Percentiles rank a stretch among this genome's conserved stretches.
These are phyloP conservation scores for Grosmannia clavigera DNA, from an alignment of 2,329 filamentous ascomycete species.

Conservation along the genomic window DNA sequence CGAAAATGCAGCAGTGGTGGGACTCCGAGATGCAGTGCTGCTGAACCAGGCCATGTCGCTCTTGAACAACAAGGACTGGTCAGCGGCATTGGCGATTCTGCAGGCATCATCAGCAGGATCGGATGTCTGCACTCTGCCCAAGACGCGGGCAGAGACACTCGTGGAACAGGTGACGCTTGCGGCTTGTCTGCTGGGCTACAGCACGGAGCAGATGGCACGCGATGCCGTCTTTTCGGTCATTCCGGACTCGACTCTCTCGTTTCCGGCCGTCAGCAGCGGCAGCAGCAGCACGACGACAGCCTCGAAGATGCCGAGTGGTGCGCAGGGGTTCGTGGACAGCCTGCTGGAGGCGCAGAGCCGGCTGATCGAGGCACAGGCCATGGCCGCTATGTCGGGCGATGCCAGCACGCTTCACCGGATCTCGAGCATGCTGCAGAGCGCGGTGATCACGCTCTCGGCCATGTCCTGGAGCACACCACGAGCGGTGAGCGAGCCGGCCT, in stretches of 20 bases:
- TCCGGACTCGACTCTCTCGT: conserved; percentile 83
- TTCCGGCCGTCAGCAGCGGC: conserved; percentile 50
- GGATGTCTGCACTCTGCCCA: conserved; percentile 15
- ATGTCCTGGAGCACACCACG: conserved; percentile 36
- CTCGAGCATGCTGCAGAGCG: conserved; percentile 50
- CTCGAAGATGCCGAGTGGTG: conserved; percentile 12
- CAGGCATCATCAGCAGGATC: conserved; percentile 17
- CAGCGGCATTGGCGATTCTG: conserved; percentile 43
- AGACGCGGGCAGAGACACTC: conserved; percentile 20
- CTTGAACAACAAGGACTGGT: conserved; percentile 41
- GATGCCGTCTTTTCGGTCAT: conserved; percentile 83
- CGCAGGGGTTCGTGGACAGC: conserved; percentile 42
- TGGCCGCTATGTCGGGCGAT: conserved; percentile 40
- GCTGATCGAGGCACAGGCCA: conserved; percentile 50
- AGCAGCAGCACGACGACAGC: conserved; percentile 15
- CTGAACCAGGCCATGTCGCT: conserved; percentile 32
- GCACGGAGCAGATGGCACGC: conserved; percentile 57
- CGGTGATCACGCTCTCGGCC: conserved; percentile 53
- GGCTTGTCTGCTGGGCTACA: conserved; percentile 54
- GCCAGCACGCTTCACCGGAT: conserved; percentile 50
- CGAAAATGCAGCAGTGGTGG: conserved; percentile 16
- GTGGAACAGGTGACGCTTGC: conserved; percentile 51
- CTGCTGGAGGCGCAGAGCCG: conserved; percentile 54
- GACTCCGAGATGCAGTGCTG: conserved; percentile 26
- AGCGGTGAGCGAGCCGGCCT: conserved; percentile 36